These are phyloP conservation scores for Neonectria punicea DNA, from an alignment of 2,329 filamentous ascomycete genomes.

Conservation along the genomic window DNA sequence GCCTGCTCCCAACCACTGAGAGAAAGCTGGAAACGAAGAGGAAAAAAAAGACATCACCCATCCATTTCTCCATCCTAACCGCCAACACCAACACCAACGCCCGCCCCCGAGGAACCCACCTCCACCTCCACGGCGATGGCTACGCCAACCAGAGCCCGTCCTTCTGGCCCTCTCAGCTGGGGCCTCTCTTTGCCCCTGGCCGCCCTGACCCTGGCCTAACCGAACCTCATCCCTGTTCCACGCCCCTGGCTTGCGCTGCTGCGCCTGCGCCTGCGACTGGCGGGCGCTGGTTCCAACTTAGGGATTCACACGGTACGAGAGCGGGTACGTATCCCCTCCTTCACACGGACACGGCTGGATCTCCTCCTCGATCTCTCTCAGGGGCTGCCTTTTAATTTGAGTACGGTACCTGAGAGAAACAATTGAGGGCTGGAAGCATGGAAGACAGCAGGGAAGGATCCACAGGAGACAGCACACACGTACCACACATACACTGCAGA, in stretches of 20 bases:
- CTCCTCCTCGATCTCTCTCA: neutral
- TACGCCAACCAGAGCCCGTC: constrained; percentile 4
- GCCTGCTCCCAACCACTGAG: constrained; percentile 13
- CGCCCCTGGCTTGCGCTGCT: constrained; percentile 12
- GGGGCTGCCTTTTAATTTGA: neutral
- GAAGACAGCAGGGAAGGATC: neutral
- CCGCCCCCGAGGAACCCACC: neutral
- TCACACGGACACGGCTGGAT: neutral
- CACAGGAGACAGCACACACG: neutral
- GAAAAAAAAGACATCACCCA: neutral
- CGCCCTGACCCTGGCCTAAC: constrained; percentile 1
- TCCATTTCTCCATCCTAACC: constrained; percentile 1
- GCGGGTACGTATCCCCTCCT: constrained; percentile 17
- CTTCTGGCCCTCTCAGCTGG: neutral
- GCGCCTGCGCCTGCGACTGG: constrained; percentile 15
- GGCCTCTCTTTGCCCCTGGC: constrained; percentile 14
- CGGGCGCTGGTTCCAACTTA: constrained; percentile 25
- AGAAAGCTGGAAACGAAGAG: constrained; percentile 6
- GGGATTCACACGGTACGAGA: neutral
- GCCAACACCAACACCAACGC: neutral
- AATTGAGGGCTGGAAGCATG: constrained; percentile 19
- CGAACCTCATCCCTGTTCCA: constrained; percentile 4
- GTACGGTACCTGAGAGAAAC: neutral
- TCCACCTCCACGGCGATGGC: constrained; percentile 3
- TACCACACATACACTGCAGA: neutral